Evolutionary conservation across 73 alveolate species (phyloP).

Genomic region (Strombidium stylifer): DNA sequence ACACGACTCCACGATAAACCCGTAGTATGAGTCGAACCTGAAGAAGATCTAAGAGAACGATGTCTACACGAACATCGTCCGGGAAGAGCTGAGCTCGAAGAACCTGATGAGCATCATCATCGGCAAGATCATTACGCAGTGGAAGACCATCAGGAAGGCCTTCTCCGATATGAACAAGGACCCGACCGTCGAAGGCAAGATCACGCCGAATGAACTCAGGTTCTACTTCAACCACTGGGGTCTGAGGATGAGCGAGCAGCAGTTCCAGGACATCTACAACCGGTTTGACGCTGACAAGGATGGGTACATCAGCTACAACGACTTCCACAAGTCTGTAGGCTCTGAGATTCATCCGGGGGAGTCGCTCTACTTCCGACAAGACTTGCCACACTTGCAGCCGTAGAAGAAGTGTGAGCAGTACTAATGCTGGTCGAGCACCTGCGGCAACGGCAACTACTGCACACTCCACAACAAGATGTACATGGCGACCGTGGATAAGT

Average conservation of each 20-base stretch:
- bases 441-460: constrained; percentile 19
- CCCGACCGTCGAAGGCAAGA: constrained; percentile 42
- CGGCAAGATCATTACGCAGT: constrained; percentile 20
- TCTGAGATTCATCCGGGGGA: constrained; percentile 41
- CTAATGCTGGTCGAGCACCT: constrained; percentile 18
- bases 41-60: background rate
- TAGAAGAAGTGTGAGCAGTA: constrained; percentile 4
- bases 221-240: constrained; percentile 66
- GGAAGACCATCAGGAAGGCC: constrained; percentile 64
- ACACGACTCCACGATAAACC: constrained; percentile 47
- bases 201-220: constrained; percentile 30
- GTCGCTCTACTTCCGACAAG: constrained; percentile 14
- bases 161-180: constrained; percentile 46
- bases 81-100: constrained; percentile 5
- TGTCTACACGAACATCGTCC: constrained; percentile 1
- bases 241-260: constrained; percentile 31
- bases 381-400: background rate
- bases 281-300: constrained; percentile 46
- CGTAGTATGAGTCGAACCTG: constrained; percentile 28
- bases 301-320: constrained; percentile 53
- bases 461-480: constrained; percentile 12
- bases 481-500: background rate
- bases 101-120: constrained; percentile 12
- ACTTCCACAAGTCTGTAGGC: constrained; percentile 52
- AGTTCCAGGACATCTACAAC: constrained; percentile 36